These are phyloP conservation scores for Cavenderia fasciculata DNA, from an alignment of 78 protist species.

Conservation along the genomic window DNA sequence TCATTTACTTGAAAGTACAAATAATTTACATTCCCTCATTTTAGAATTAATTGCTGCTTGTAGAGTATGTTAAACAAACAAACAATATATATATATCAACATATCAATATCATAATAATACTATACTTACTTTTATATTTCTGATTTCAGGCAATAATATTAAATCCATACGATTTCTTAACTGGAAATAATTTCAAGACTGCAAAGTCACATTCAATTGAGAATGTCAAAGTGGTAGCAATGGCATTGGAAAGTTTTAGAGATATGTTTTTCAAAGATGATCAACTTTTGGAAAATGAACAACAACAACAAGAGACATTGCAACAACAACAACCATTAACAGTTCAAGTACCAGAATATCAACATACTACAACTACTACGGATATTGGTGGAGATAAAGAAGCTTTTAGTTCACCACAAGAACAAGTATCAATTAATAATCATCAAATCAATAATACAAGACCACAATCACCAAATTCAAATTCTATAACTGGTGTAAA, in stretches of 20 bases:
- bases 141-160: slow-evolving; percentile 34
- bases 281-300: slow-evolving; percentile 12
- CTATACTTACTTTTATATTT: background rate
- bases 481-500: no score
- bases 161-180: slow-evolving; percentile 56
- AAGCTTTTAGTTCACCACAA: background rate
- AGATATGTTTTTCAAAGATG: slow-evolving; percentile 1
- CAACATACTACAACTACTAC: background rate
- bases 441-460: background rate
- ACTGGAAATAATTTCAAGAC: slow-evolving; percentile 6
- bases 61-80: background rate
- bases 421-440: background rate
- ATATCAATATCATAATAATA: background rate
- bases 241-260: slow-evolving; percentile 28
- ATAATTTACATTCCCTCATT: slow-evolving; percentile 5
- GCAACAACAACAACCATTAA: slow-evolving; percentile 23
- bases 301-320: slow-evolving; percentile 11
- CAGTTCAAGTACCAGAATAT: background rate
- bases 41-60: slow-evolving; percentile 40
- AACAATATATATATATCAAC: background rate
- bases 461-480: slow-evolving; percentile 3
- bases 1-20: slow-evolving; percentile 25
- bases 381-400: background rate
- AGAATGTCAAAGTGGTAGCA: slow-evolving; percentile 11
- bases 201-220: slow-evolving; percentile 9